Evolutionary conservation across 345 rosid genomes (phyloP), one percentile per base, ranked within the genome.

Genomic region (Mercurialis annua): DNA sequence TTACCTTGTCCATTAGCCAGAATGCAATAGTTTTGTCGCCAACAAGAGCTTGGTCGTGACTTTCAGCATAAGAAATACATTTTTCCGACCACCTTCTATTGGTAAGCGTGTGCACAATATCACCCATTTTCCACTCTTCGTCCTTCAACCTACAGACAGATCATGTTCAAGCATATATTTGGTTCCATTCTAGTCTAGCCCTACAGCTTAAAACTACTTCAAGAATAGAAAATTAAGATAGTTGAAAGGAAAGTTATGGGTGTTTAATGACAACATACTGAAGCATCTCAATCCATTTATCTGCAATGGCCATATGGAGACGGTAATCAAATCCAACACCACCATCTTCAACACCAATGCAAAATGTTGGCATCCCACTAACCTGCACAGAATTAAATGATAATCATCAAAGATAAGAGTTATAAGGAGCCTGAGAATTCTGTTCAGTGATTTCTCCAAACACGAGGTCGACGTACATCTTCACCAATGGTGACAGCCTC

Each of bases 1-100:
- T 61, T 46, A 90, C 98, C 97, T 93, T 89, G 81, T 93, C 98
- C 98, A 93, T 90, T 76, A 93, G 78, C 98, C 98, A 93, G 78
- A 93, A 93, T 12, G 98, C 97, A 59, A 93, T 77, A 31, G 98
- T 93, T 74, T 93, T 93, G 83, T 93, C 97, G n/a, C 98, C 98
- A 64, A 93, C 98, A 73, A 93, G 89, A 68, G 98, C 98, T 81
- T 90, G 98, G 80, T 93, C 98, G 76, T 93, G 98, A 81, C 96
- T 87, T 77, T 93, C 98, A 42, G 98, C 97, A 82, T 93, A 93
- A 47, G 82, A 69, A 38, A 90, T 80, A 71, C 97, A 93, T 67
- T 89, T 90, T 69, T 93, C 97, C 57, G 67, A 63, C 98, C 97
- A 93, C 77, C 98, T 86, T 73, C 97, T 79, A 80, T 93, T 90